A percentile compares a stretch with the other conserved stretches of the same genome.
Conservation (phyloP, 441 rosid genomes). For the Eruca vesicaria region DNA sequence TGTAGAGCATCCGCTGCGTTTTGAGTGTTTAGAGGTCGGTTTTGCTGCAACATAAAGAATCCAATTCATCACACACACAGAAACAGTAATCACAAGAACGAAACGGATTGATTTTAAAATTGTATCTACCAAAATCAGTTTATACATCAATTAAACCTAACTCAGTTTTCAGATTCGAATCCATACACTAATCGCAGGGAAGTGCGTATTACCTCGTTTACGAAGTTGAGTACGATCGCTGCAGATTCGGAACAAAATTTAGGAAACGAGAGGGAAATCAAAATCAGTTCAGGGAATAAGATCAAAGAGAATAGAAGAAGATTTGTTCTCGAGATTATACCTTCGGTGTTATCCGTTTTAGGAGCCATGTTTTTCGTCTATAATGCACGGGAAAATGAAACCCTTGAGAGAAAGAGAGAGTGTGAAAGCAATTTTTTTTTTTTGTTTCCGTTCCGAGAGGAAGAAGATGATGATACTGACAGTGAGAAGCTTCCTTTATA, state of each 20-base stretch:
- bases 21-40: constrained; percentile 83
- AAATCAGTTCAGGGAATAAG: neutral
- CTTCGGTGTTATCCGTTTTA: constrained; percentile 73
- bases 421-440: constrained; percentile 6
- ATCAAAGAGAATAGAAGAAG: neutral
- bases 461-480: constrained; percentile 11
- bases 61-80: constrained; percentile 7
- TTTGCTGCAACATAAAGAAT: constrained; percentile 55
- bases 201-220: constrained; percentile 67
- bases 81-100: too few relatives aligned
- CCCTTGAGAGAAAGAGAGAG: neutral
- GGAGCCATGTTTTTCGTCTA: constrained; percentile 67
- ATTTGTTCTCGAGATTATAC: constrained; percentile 26
- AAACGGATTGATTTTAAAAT: neutral
- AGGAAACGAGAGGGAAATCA: neutral
- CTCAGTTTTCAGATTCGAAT: neutral
- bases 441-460: neutral
- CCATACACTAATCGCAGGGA: neutral
- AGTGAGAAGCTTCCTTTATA: constrained; percentile 10
- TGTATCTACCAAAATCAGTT: neutral
- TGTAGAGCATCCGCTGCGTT: constrained; percentile 85
- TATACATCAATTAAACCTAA: neutral
- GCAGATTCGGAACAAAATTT: too few relatives aligned
- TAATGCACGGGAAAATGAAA: constrained; percentile 60
- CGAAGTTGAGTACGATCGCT: constrained; percentile 91